Percentiles rank a stretch among this genome's conserved stretches.
phyloP scores from a whole-genome alignment of 371 early-diverging fungal species.

The Mortierella sp. region DNA sequence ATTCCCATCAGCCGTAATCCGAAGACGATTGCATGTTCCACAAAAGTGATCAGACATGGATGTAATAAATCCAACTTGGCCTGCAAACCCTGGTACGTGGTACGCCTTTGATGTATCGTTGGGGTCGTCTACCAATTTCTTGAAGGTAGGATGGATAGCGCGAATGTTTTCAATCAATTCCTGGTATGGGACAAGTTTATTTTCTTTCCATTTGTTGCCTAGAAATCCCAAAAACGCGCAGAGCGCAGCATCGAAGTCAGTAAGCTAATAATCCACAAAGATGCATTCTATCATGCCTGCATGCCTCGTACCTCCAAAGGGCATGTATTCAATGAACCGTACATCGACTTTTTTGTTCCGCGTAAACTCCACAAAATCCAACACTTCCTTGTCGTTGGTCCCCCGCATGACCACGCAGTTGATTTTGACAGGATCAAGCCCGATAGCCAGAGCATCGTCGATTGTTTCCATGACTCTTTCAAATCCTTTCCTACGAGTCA shows the following conservation, averaged over 20 bases:
- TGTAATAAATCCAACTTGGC: conserved; percentile 94
- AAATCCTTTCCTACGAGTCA: conserved; percentile 89
- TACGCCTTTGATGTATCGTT: conserved; percentile 93
- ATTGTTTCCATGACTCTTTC: conserved; percentile 83
- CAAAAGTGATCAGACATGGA: conserved; percentile 98
- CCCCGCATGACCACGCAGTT: conserved; percentile 92
- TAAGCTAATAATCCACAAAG: background rate
- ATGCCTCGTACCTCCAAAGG: conserved; percentile 86
- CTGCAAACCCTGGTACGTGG: conserved; percentile 81
- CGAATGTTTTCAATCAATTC: conserved; percentile 76
- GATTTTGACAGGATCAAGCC: conserved; percentile 84
- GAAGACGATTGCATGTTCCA: conserved; percentile 91
- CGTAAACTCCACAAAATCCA: conserved; percentile 87
- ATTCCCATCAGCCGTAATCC: conserved; percentile 95
- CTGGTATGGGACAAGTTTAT: conserved; percentile 87
- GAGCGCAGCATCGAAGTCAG: background rate
- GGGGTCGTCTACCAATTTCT: conserved; percentile 75
- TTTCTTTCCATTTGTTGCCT: conserved; percentile 90
- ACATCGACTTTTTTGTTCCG: conserved; percentile 80
- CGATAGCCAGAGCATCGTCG: conserved; percentile 72
- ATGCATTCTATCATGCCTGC: too few relatives aligned
- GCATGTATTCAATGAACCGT: conserved; percentile 98
- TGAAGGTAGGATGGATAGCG: conserved; percentile 67
- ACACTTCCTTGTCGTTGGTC: conserved; percentile 87
- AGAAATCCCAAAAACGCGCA: conserved; percentile 4